Percentiles rank a stretch among this genome's conserved stretches.
phyloP scores from a whole-genome alignment of 2,329 filamentous ascomycete genomes.

The Tolypocladium tundrense region DNA sequence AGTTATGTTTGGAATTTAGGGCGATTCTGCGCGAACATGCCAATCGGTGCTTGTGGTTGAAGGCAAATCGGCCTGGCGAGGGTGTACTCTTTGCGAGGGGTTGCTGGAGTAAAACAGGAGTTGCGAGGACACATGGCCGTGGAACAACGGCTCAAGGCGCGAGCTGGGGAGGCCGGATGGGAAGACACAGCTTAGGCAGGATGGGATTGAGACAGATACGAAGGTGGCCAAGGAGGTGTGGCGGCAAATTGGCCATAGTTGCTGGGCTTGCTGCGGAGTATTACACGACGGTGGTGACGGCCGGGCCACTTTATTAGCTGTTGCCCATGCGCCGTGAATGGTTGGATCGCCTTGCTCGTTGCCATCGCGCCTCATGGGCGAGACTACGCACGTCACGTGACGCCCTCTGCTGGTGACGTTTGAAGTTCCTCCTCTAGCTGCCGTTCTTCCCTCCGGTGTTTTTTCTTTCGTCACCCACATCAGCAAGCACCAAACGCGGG shows the following conservation, averaged over 20 bases:
- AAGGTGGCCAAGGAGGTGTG: neutral
- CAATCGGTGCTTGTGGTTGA: conserved; percentile 1
- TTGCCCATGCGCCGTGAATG: neutral
- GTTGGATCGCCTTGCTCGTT: conserved; percentile 1
- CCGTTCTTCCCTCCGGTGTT: conserved; percentile 22
- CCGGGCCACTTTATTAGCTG: neutral
- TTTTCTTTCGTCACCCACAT: conserved; percentile 24
- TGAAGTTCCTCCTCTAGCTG: conserved; percentile 20
- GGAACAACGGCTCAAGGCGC: conserved; percentile 16
- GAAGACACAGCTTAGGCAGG: neutral
- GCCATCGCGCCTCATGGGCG: neutral
- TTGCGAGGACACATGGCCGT: conserved; percentile 18
- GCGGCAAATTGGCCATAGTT: neutral
- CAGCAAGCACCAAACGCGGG: conserved; percentile 20
- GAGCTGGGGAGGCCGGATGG: neutral
- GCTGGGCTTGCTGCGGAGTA: neutral
- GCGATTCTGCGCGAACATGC: neutral
- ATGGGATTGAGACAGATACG: conserved; percentile 2
- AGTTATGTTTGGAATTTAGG: neutral
- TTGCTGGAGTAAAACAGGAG: conserved; percentile 18
- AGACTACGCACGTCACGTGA: conserved; percentile 20
- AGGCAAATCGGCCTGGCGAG: conserved; percentile 7
- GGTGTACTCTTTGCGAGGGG: conserved; percentile 14
- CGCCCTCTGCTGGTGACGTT: conserved; percentile 20
- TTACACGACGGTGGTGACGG: neutral